Conservation (phyloP, 164 flowering plant genomes). For the Annona squamosa region DNA sequence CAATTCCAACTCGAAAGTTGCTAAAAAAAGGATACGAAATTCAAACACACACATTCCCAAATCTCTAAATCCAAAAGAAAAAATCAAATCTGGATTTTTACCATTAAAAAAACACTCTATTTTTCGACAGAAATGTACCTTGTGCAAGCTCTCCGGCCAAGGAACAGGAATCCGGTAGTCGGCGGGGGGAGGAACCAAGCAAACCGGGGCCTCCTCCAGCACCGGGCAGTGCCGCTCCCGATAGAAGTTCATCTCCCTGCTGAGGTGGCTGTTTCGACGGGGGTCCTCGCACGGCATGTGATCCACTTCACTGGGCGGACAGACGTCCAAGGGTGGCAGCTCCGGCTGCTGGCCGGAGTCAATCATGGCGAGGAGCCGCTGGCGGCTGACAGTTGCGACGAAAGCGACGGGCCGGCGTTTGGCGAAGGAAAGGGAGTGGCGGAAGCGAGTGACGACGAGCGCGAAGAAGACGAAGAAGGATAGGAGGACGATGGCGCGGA, state of each 20-base stretch:
- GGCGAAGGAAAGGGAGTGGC: conserved; percentile 82
- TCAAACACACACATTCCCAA: background rate
- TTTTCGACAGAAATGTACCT: conserved; percentile 33
- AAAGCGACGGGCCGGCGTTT: conserved; percentile 60
- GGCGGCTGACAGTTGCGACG: conserved; percentile 43
- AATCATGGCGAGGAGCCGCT: conserved; percentile 32
- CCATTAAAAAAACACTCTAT: background rate
- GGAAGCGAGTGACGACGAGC: conserved; percentile 67
- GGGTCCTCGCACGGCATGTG: conserved; percentile 99
- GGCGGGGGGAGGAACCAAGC: conserved; percentile 73
- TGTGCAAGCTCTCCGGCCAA: conserved; percentile 90
- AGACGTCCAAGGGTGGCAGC: conserved; percentile 40
- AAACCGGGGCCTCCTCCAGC: conserved; percentile 66
- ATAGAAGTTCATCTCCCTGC: conserved; percentile 87
- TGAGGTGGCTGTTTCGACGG: conserved; percentile 72
- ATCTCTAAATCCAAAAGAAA: background rate
- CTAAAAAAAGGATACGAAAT: background rate
- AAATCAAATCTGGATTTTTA: background rate
- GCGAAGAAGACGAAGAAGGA: conserved; percentile 66
- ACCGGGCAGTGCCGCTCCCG: conserved; percentile 84
- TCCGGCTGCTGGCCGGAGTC: conserved; percentile 38
- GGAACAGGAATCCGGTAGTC: conserved; percentile 72
- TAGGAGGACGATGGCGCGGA: conserved; percentile 59
- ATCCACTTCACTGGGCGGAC: conserved; percentile 65
- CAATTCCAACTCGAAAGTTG: background rate